Evolutionary conservation across 129 eudicot genomes (phyloP), one percentile per base, ranked within the genome.

Genomic region (Smallanthus sonchifolius): DNA sequence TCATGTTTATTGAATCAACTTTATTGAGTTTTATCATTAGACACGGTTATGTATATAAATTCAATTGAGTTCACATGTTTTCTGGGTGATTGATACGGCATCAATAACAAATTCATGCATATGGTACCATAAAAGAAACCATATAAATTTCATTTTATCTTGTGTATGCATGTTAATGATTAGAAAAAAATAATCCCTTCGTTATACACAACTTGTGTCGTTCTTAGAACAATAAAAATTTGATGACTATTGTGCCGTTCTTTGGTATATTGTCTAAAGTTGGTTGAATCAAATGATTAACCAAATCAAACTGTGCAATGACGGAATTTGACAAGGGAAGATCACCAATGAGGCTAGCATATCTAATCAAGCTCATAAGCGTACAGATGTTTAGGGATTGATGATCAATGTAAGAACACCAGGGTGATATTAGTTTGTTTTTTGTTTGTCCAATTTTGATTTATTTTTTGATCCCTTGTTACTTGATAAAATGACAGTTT

Each of bases 1-100:
- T 47, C 57, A 60, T 37, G 44, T 62, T 17, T 24, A 60, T 77
- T 60, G 76, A 70, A n/a, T 56, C 10, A 10, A 56, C 63, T 70
- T 62, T 38, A 28, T 57, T 11, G 5, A 49, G 54, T 67, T 30
- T 67, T 40, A 35, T 75, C 42, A 54, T 40, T 76, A 67, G 30
- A 30, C 40, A 55, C 34, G 2, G 5, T 34, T 17, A 20, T 4
- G 5, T 55, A 55, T 55, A 20, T 49, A 49, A 49, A 11, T 7
- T 52, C 60, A 5, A 16, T 52, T 30, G 60, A 52, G 24, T 15
- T 52, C 30, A 52, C 30, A 52, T 52, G 60, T 16, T 51, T 51
- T 11, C n/a, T 47, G 52, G 49, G 57, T 51, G 3, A 51, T 51
- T 4, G 2, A 51, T 51, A 16, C 8, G 4, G 3, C 7, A 13